Conservation (phyloP, 805 yeast genomes). For the Maudiozyma barnettii region DNA sequence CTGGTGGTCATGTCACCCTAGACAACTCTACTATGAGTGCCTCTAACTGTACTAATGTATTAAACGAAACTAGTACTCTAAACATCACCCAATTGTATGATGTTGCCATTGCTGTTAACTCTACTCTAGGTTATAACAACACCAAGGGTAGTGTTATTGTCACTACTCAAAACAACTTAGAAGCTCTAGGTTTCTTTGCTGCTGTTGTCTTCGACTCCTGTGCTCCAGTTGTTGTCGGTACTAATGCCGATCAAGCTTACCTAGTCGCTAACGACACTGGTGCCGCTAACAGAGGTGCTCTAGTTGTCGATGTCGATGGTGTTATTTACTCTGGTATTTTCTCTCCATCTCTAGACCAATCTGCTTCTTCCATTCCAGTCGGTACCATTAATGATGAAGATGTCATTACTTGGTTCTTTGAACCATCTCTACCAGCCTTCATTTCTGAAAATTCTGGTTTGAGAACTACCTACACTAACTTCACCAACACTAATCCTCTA, state of each 20-base stretch:
- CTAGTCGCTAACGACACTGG: conserved; percentile 15
- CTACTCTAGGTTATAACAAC: conserved; percentile 6
- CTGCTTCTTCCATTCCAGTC: conserved; percentile 15
- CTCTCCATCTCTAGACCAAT: conserved; percentile 10
- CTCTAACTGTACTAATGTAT: conserved; percentile 12
- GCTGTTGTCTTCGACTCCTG: conserved; percentile 15
- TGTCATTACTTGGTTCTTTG: conserved; percentile 21
- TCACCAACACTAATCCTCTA: conserved; percentile 12
- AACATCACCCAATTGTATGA: conserved; percentile 18
- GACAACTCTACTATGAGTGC: conserved; percentile 4
- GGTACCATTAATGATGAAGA: conserved; percentile 16
- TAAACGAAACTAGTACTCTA: conserved; percentile 15
- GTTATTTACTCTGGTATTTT: conserved; percentile 19
- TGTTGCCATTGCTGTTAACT: conserved; percentile 11
- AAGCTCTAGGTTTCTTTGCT: conserved; percentile 22
- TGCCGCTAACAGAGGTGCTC: conserved; percentile 16
- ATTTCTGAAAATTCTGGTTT: conserved; percentile 14
- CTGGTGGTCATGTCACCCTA: conserved; percentile 17
- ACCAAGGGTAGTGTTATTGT: conserved; percentile 18
- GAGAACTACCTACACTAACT: conserved; percentile 14
- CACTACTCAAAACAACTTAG: conserved; percentile 15
- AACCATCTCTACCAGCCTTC: conserved; percentile 17
- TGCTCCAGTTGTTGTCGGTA: conserved; percentile 20
- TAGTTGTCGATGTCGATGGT: conserved; percentile 15
- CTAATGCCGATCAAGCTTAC: conserved; percentile 14